phyloP scores from a whole-genome alignment of 306 rosid species.

The Inga leiocalycina region DNA sequence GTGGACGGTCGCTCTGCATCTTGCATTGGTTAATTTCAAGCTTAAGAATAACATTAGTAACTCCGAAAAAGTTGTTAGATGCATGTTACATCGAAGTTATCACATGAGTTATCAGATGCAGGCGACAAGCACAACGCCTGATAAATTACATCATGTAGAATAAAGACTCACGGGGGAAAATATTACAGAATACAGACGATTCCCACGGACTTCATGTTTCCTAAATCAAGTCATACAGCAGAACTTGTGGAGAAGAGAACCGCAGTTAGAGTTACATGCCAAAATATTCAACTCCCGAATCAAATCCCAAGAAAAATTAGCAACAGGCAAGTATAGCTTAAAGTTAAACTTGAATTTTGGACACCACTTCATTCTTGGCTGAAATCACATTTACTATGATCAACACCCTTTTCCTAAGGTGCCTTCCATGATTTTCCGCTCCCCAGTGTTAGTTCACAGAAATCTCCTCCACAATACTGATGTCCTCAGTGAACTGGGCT shows the following conservation, averaged over 20 bases:
- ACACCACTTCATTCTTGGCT: neutral
- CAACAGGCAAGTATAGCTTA: neutral
- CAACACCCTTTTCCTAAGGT: conserved; percentile 7
- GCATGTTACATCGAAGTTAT: neutral
- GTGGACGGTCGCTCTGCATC: neutral
- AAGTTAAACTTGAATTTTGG: neutral
- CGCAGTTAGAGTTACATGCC: conserved; percentile 28
- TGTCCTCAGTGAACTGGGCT: conserved; percentile 61
- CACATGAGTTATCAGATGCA: neutral
- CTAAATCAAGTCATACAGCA: neutral
- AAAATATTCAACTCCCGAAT: conserved; percentile 27
- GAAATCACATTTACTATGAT: neutral
- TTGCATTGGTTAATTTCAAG: neutral
- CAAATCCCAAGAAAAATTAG: conserved; percentile 23
- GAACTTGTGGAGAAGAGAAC: conserved; percentile 7
- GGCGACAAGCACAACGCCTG: neutral
- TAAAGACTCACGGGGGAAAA: neutral
- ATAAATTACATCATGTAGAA: neutral
- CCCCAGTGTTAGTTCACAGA: conserved; percentile 48
- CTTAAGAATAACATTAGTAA: neutral
- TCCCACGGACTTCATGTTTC: conserved; percentile 5
- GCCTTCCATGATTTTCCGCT: conserved; percentile 30
- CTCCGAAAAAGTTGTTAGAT: neutral
- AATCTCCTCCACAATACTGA: conserved; percentile 60
- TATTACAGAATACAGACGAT: neutral